These are phyloP conservation scores for Mesembryanthemum crystallinum DNA, from an alignment of 148 eudicot genomes.

Conservation along the genomic window DNA sequence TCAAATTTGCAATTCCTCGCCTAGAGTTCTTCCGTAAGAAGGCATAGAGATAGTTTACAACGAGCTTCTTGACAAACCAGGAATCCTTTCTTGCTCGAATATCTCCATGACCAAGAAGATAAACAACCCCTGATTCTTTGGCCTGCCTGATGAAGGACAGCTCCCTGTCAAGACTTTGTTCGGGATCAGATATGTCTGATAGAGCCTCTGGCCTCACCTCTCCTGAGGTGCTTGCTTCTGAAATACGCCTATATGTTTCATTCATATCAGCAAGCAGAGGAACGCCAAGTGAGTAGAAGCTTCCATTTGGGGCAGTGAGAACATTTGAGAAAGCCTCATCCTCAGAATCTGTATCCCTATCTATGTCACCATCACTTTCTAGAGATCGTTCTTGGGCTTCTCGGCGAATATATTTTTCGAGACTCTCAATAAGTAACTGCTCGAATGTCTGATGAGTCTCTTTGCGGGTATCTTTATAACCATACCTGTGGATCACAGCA, in stretches of 20 bases:
- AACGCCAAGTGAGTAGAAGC: slow-evolving; percentile 68
- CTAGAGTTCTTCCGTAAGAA: slow-evolving; percentile 91
- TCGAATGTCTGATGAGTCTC: slow-evolving; percentile 82
- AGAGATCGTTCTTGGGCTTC: slow-evolving; percentile 87
- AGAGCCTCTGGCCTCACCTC: slow-evolving; percentile 36
- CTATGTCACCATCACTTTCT: slow-evolving; percentile 74
- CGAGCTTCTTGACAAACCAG: slow-evolving; percentile 88
- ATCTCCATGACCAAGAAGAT: slow-evolving; percentile 96
- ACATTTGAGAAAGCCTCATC: slow-evolving; percentile 51
- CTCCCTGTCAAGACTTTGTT: slow-evolving; percentile 86
- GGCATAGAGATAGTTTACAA: slow-evolving; percentile 89
- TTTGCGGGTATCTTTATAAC: slow-evolving; percentile 93
- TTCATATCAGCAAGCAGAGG: slow-evolving; percentile 68
- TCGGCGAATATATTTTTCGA: slow-evolving; percentile 82
- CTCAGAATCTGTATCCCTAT: slow-evolving; percentile 53
- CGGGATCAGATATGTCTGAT: slow-evolving; percentile 47
- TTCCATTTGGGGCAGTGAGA: slow-evolving; percentile 69
- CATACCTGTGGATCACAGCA: slow-evolving; percentile 59
- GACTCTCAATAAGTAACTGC: slow-evolving; percentile 77
- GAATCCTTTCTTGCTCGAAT: slow-evolving; percentile 94
- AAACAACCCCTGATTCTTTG: slow-evolving; percentile 86
- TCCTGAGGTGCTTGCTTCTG: slow-evolving; percentile 57
- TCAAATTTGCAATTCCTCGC: slow-evolving; percentile 82
- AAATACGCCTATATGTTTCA: slow-evolving; percentile 32
- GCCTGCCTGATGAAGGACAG: slow-evolving; percentile 78